phyloP scores from a whole-genome alignment of 176 grass and related monocot genomes.

The Ananas comosus region DNA sequence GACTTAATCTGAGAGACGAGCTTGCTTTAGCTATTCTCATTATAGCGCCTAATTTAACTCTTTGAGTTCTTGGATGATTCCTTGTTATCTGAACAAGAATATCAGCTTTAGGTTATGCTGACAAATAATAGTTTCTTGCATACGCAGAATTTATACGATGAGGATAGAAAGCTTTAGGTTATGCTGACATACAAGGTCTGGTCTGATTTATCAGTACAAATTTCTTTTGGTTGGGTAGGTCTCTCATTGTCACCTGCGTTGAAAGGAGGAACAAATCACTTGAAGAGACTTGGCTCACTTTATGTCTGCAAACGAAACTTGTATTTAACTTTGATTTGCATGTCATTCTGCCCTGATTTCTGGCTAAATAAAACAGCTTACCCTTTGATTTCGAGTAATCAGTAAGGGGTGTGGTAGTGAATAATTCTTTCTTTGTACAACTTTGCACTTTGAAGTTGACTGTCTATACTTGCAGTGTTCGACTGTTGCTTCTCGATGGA shows the following conservation, averaged over 20 bases:
- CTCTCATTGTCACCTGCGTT: too few species aligned
- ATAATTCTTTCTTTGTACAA: neutral
- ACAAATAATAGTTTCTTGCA: neutral
- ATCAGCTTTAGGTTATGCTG: neutral
- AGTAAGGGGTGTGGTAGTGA: neutral
- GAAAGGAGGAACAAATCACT: neutral
- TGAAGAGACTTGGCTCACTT: neutral
- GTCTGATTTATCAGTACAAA: too few species aligned
- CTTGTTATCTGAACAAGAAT: neutral
- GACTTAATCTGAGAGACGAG: too few species aligned
- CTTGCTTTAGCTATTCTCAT: too few species aligned
- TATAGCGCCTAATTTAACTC: neutral
- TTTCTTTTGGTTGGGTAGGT: too few species aligned
- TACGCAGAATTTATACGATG: neutral
- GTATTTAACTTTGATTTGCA: neutral
- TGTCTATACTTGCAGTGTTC: constrained; percentile 52
- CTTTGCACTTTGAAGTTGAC: neutral
- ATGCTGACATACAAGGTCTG: neutral
- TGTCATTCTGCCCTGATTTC: neutral
- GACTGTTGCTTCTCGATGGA: constrained; percentile 88
- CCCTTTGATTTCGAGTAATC: constrained; percentile 2
- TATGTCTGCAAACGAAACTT: neutral
- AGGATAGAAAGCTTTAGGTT: neutral
- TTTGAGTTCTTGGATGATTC: neutral
- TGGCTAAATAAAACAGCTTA: neutral